Conservation (phyloP, 768 basidiomycete species). For the Collybia sp. region DNA sequence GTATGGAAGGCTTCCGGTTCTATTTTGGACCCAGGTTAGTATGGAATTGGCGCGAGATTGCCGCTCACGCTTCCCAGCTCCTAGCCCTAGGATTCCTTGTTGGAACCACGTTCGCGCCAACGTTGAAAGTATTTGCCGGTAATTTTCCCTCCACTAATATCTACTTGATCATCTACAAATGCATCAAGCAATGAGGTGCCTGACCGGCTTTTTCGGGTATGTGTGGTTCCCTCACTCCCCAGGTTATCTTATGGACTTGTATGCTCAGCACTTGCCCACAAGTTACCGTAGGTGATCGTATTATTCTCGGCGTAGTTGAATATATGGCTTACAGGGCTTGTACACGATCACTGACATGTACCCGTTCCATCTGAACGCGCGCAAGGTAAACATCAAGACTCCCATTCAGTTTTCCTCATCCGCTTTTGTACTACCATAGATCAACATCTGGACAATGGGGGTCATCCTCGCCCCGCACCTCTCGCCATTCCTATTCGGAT, state of each 20-base stretch:
- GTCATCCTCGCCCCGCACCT: constrained; percentile 58
- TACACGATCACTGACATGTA: constrained; percentile 61
- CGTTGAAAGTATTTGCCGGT: constrained; percentile 47
- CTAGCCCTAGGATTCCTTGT: constrained; percentile 53
- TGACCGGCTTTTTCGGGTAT: constrained; percentile 56
- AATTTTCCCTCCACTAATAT: background rate
- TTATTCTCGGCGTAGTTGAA: background rate
- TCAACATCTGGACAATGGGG: constrained; percentile 56
- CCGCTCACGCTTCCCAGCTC: constrained; percentile 26
- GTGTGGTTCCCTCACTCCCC: constrained; percentile 2
- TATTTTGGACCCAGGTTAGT: constrained; percentile 68
- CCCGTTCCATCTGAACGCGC: constrained; percentile 66
- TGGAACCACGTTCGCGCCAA: constrained; percentile 53
- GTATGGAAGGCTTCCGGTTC: constrained; percentile 57
- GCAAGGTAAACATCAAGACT: constrained; percentile 43
- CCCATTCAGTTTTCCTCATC: background rate
- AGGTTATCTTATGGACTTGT: background rate
- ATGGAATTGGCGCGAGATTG: background rate
- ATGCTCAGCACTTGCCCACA: constrained; percentile 33
- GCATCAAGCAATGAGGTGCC: constrained; percentile 46
- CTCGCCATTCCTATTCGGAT: constrained; percentile 64
- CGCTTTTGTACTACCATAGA: constrained; percentile 22
- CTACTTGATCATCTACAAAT: too few relatives aligned
- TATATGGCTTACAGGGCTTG: constrained; percentile 34
- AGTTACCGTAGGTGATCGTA: constrained; percentile 39